Evolutionary conservation across 176 grass and related monocot species (phyloP).

Genomic region (Rhynchospora breviuscula): DNA sequence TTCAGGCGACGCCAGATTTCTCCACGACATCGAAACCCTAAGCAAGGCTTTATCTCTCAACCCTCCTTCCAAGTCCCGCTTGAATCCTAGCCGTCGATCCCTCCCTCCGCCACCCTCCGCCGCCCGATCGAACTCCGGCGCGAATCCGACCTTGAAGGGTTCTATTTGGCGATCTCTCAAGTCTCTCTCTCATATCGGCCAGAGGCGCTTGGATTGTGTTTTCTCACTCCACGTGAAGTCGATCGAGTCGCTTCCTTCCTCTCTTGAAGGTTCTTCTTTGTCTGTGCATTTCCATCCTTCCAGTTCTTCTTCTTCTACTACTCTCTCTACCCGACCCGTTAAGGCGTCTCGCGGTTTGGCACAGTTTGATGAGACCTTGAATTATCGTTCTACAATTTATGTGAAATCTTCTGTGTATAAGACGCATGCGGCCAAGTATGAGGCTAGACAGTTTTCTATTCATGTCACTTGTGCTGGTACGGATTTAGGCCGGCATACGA

Average conservation of each 20-base stretch:
- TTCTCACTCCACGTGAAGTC: constrained; percentile 82
- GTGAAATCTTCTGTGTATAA: constrained; percentile 32
- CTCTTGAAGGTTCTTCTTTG: constrained; percentile 47
- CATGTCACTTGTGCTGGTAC: constrained; percentile 38
- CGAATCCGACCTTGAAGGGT: constrained; percentile 29
- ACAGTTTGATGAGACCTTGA: constrained; percentile 62
- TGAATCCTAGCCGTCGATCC: constrained; percentile 42
- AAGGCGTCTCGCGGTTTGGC: constrained; percentile 44
- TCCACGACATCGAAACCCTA: constrained; percentile 76
- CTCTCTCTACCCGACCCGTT: constrained; percentile 43
- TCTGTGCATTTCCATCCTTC: constrained; percentile 64
- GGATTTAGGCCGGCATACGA: constrained; percentile 69
- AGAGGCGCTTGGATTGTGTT: constrained; percentile 68
- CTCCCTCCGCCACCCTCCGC: constrained; percentile 38
- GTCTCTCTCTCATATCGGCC: constrained; percentile 80
- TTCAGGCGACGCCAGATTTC: constrained; percentile 50
- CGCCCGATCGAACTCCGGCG: constrained; percentile 21
- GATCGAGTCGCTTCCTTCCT: constrained; percentile 60
- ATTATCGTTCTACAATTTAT: constrained; percentile 60
- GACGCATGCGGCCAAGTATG: constrained; percentile 64
- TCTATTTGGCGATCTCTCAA: constrained; percentile 50
- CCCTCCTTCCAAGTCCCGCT: constrained; percentile 27
- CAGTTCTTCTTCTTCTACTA: constrained; percentile 5
- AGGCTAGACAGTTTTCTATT: constrained; percentile 64
- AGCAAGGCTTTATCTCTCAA: constrained; percentile 87